Base-by-base conservation (phyloP, 1,139 yeast species). In the Eremothecium cymbalariae region DNA sequence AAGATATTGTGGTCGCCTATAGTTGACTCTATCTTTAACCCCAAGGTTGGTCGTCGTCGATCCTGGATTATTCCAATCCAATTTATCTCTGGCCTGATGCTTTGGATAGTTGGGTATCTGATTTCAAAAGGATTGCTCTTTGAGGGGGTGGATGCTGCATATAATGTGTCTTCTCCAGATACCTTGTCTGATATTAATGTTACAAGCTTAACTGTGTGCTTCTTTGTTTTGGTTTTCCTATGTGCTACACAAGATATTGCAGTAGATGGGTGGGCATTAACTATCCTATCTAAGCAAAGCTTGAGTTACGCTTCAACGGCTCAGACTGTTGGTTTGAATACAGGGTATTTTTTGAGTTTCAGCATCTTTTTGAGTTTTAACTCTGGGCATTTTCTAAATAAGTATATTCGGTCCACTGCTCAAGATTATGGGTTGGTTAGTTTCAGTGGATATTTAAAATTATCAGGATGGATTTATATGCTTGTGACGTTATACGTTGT, bases 211-310 rank as follows among this genome's bases (percentile, higher is more conserved):
- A 63, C 72, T 0, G 51, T 57, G 37, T 68, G 74, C 39, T 90
- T 90, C 60, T 83, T 88, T 49, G 45, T 75, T 14, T 63, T 93
- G 40, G 90, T 90, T 28, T 74, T 90, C 40, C 67, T 90, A 40
- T 88, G 96, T 62, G 97, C 98, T 2, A 90, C 99, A 0, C 98
- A 90, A 58, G 99, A 90, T 56, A 90, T 90, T 37, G 97, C 98
- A 1, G 98, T 90, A 11, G 99, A 90, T 60, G 98, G 98, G 5
- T 90, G 98, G 98, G 97, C 97, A 0, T 64, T 90, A 52, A 90
- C 96, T 1, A 74, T 90, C 34, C 65, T 90, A 36, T 76, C 88
- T 12, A 77, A 77, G 16, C 75, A 74, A 27, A 82, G 94, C 14
- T 65, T 90, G 39, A 78, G 94, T n/a, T 90, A 75, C 61, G 98